Base-by-base conservation (phyloP, 2,329 filamentous ascomycete genomes). In the Fonsecaea pugnacius region DNA sequence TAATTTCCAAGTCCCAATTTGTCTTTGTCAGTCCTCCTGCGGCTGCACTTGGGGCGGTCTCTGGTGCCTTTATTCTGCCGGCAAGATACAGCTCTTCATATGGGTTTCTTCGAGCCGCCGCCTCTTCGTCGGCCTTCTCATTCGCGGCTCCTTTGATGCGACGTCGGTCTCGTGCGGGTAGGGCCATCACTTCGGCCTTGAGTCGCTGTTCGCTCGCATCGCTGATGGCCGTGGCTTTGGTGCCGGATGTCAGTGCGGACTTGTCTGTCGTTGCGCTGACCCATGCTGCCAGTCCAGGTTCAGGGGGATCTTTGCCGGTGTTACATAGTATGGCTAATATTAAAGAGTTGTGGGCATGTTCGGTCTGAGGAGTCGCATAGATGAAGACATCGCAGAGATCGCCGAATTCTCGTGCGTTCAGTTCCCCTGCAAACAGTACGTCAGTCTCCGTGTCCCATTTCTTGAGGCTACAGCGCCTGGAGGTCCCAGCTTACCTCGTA, bases 11-110 rank as follows among this genome's bases (percentile, higher is more conserved):
- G 66, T 89, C 87, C 84, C 85, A 88, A 71, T 88, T 87, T 38
- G 84, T 96, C 82, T 94, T 92, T 70, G 91, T 92, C 52, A 94
- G 83, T 21, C 89, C 89, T 27, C 89, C 89, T 2, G 67, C 64
- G 6, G 58, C 89, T 10, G 63, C 63, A 6, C 59, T 43, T 16
- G 52, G 60, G 72, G 87, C 88, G 32, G 88, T 83, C 62, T 88
- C 84, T 32, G 83, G 81, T 51, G 83, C 73, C 71, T 82, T 83
- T 60, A 82, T 81, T 62, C 79, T 78, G 63, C 79, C 79, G 9
- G 79, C 79, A 30, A 75, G 71, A 48, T 81, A 76, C 57, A 79
- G 80, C 70, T 80, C 74, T 64, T 80, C 78, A 55, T 79, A 69
- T 62, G 77, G 75, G 62, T 64, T 68, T 38, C 53, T 69, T 24